These are phyloP conservation scores for Eremochloa ophiuroides DNA, from an alignment of 176 grass and related monocot species.

Conservation along the genomic window DNA sequence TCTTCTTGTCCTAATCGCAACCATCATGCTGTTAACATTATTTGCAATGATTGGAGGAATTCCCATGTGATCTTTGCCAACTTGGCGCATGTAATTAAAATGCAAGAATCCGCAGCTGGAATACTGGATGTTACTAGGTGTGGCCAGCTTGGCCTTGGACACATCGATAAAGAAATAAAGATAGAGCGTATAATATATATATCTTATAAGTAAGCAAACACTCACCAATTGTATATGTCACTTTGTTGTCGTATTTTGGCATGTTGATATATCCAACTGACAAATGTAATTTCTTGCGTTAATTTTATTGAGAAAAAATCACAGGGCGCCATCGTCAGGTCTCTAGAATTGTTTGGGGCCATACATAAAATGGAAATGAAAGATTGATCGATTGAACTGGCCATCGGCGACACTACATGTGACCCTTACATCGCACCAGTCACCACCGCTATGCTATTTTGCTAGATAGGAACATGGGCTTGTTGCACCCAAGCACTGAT, in stretches of 20 bases:
- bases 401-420: slow-evolving; percentile 20
- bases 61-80: slow-evolving; percentile 36
- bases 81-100: slow-evolving; percentile 20
- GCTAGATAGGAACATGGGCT: slow-evolving; percentile 28
- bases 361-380: slow-evolving; percentile 3
- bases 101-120: slow-evolving; percentile 22
- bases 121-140: slow-evolving; percentile 1
- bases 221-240: neutral
- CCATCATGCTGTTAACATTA: slow-evolving; percentile 19
- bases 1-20: slow-evolving; percentile 19
- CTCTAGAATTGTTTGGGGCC: neutral
- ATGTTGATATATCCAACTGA: neutral
- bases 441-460: neutral
- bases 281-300: neutral
- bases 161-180: neutral
- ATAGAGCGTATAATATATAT: too few species aligned
- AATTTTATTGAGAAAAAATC: neutral
- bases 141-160: neutral
- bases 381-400: neutral
- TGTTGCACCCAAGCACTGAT: slow-evolving; percentile 12
- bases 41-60: slow-evolving; percentile 38
- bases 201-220: neutral
- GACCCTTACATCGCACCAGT: neutral
- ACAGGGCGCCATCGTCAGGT: neutral
- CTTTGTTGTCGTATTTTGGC: neutral